Evolutionary conservation across 768 basidiomycete genomes (phyloP), one percentile per base, ranked within the genome.

Genomic region (Chalciporus piperatus): DNA sequence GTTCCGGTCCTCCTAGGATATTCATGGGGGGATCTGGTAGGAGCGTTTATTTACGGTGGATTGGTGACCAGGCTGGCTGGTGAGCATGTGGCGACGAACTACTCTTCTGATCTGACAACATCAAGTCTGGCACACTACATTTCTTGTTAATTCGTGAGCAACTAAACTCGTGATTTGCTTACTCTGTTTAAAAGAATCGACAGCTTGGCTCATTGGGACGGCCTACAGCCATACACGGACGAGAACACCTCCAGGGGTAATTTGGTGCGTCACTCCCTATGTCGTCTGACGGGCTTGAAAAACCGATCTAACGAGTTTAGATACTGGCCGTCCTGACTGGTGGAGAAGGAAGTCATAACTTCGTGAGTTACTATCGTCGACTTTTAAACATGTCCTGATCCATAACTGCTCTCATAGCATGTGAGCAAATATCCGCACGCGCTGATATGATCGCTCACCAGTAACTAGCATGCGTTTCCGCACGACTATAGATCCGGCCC

Each of bases 261-360:
- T 61, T 62, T 88, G 27, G 88, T 90, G 56, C 54, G 81, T 41
- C n/a, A 13, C 6, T 16, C 19, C 8, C 38, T 13, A 10, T 14
- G 3, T 45, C 5, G 33, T 45, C 46, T 3, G 23, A 13, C 22
- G 16, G 12, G 38, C 45, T 35, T 11, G 30, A 19, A 7, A 17
- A 6, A 20, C 42, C n/a, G 41, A 23, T 17, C 6, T 28, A 6
- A 45, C 33, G 19, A 4, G 30, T 37, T 35, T 59, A 89, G 85
- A 50, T 88, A 9, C 70, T 89, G 3, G 87, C 87, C 1, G 56
- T 89, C 2, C 68, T 88, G 22, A 89, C 87, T 0, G 78, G 81
- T 35, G 87, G 88, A 19, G 89, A 92, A 73, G 87, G 87, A 22
- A 87, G 85, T 59, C 86, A 89, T 64, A 89, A 88, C 56, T 86